phyloP scores from a whole-genome alignment of 306 rosid genomes.

The Prunus kanzakura region DNA sequence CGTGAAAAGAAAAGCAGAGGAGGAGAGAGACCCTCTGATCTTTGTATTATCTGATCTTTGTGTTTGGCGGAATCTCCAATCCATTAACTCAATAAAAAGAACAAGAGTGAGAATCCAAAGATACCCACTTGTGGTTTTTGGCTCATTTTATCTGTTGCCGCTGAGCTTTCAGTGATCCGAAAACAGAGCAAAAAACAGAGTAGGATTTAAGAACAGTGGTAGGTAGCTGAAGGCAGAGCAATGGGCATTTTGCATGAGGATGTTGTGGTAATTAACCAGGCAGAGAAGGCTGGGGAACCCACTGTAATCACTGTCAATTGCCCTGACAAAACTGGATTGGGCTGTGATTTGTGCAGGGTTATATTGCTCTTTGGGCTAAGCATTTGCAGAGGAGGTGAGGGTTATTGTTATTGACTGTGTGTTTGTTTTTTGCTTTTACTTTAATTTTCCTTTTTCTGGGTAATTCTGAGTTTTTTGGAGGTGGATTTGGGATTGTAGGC shows the following conservation, averaged over 20 bases:
- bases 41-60: background rate
- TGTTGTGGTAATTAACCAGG: constrained; percentile 36
- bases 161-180: background rate
- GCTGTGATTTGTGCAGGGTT: constrained; percentile 54
- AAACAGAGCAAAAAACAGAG: constrained; percentile 13
- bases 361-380: constrained; percentile 52
- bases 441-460: background rate
- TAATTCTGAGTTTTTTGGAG: background rate
- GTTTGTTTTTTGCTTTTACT: background rate
- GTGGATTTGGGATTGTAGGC: background rate
- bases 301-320: constrained; percentile 56
- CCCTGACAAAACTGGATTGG: constrained; percentile 56
- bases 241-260: constrained; percentile 52
- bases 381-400: constrained; percentile 52
- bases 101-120: background rate
- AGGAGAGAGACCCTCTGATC: background rate
- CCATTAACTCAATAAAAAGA: background rate
- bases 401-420: background rate
- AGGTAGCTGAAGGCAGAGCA: background rate
- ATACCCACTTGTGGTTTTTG: constrained; percentile 2
- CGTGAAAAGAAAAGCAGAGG: background rate
- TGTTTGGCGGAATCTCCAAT: constrained; percentile 20
- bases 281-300: constrained; percentile 42
- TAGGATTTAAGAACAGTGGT: background rate
- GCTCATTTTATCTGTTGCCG: background rate